Percentiles rank a stretch among this genome's conserved stretches.
Conservation (phyloP, 139 green algal genomes). For the Micractinium sp. region DNA sequence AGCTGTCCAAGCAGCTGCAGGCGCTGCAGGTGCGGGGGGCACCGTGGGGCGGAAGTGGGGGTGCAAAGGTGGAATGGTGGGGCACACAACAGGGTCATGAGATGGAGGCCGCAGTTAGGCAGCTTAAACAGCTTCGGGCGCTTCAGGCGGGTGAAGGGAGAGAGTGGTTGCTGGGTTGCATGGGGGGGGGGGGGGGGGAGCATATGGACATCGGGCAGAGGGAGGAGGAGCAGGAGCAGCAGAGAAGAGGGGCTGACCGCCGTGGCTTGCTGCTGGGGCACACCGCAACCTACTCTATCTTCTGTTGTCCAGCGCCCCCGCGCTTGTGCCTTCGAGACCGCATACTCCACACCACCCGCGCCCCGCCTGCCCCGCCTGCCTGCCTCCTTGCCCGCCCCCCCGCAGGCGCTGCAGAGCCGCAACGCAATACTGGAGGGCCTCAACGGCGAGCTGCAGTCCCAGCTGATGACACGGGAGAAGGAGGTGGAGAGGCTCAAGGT, state of each 20-base stretch:
- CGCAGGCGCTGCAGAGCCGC: slow-evolving; percentile 30
- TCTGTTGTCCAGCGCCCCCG: too few relatives aligned
- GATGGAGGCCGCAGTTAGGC: too few relatives aligned
- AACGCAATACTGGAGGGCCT: slow-evolving; percentile 50
- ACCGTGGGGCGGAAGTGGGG: neutral
- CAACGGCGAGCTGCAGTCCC: slow-evolving; percentile 41
- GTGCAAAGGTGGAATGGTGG: neutral
- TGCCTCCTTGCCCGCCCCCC: neutral
- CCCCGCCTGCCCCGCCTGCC: neutral
- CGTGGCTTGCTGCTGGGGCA: too few relatives aligned
- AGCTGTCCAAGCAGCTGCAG: slow-evolving; percentile 31
- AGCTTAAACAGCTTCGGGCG: too few relatives aligned
- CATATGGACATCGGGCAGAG: too few relatives aligned
- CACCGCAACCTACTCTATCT: too few relatives aligned
- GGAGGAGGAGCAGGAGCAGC: too few relatives aligned
- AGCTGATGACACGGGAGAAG: slow-evolving; percentile 37
- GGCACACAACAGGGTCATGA: neutral
- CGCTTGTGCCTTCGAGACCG: too few relatives aligned
- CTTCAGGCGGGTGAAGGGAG: too few relatives aligned
- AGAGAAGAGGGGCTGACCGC: too few relatives aligned
- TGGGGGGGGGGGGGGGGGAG: too few relatives aligned
- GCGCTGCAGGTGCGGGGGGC: slow-evolving; percentile 18
- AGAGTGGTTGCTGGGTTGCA: too few relatives aligned
- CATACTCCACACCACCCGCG: neutral
- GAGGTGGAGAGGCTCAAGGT: slow-evolving; percentile 49